Evolutionary conservation across 1,284 basidiomycete genomes (phyloP).

Genomic region (Polyporus tsugae): DNA sequence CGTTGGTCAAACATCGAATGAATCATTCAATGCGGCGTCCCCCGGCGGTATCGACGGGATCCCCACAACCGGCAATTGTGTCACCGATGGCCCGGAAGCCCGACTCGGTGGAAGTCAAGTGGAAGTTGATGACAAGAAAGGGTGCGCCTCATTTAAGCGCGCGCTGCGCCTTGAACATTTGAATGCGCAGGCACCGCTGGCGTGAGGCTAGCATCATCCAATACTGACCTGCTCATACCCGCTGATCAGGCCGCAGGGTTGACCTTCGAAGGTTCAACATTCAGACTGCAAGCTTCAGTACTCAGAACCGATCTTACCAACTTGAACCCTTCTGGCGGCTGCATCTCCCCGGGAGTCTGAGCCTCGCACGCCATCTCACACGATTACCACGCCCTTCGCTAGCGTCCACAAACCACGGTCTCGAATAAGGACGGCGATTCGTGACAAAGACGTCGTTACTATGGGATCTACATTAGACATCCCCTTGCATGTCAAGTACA

Average conservation of each 20-base stretch:
- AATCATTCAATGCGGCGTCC: background rate
- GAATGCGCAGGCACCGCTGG: too few species aligned
- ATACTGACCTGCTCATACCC: too few species aligned
- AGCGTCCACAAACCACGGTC: background rate
- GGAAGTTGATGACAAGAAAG: constrained; percentile 2
- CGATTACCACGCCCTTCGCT: constrained; percentile 6
- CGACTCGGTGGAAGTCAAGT: background rate
- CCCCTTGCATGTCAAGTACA: constrained; percentile 44
- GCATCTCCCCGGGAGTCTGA: background rate
- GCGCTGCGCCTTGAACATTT: too few species aligned
- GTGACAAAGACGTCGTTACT: background rate
- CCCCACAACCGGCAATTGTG: background rate
- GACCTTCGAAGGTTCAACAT: background rate
- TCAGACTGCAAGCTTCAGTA: background rate
- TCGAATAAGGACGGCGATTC: background rate
- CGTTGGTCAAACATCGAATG: background rate
- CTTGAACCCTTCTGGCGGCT: background rate
- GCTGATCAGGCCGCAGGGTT: background rate
- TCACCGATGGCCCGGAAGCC: background rate
- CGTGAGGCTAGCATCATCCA: too few species aligned
- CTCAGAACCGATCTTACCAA: background rate
- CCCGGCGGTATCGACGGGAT: background rate
- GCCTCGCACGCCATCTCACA: background rate
- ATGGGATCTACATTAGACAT: constrained; percentile 31
- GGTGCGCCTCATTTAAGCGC: background rate